Conservation (phyloP, 352 stramenopile genomes). For the Pythium inflatum region DNA sequence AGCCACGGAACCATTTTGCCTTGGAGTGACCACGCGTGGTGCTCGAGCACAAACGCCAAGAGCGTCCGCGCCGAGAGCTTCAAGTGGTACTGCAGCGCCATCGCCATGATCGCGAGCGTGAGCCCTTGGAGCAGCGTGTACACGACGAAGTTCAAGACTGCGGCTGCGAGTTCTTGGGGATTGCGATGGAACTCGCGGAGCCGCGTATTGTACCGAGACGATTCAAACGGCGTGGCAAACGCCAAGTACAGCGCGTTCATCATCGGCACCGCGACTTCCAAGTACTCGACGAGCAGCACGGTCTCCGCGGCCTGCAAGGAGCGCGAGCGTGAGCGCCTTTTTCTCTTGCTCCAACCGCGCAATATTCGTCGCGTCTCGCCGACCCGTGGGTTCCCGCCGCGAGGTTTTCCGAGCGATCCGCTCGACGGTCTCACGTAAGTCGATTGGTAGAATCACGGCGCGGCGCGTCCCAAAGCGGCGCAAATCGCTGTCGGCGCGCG, state of each 20-base stretch:
- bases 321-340: slow-evolving; percentile 5
- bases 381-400: no score
- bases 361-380: no score
- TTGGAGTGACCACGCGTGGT: slow-evolving; percentile 13
- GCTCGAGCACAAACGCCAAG: slow-evolving; percentile 25
- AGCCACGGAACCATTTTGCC: slow-evolving; percentile 23
- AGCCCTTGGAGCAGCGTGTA: neutral
- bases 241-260: slow-evolving; percentile 9
- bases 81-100: slow-evolving; percentile 17
- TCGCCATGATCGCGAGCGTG: neutral
- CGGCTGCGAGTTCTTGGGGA: slow-evolving; percentile 43
- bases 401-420: neutral
- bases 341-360: no score
- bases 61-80: slow-evolving; percentile 16
- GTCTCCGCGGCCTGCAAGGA: slow-evolving; percentile 8
- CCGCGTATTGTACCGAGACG: slow-evolving; percentile 53
- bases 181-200: slow-evolving; percentile 60
- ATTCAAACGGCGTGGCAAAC: neutral
- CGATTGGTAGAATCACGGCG: neutral
- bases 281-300: slow-evolving; percentile 26
- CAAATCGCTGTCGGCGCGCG: neutral
- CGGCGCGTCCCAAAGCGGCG: neutral
- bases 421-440: neutral
- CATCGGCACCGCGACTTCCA: slow-evolving; percentile 20
- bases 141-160: slow-evolving; percentile 20